Evolutionary conservation across 306 rosid species (phyloP).

Genomic region (Sicyos edulis): DNA sequence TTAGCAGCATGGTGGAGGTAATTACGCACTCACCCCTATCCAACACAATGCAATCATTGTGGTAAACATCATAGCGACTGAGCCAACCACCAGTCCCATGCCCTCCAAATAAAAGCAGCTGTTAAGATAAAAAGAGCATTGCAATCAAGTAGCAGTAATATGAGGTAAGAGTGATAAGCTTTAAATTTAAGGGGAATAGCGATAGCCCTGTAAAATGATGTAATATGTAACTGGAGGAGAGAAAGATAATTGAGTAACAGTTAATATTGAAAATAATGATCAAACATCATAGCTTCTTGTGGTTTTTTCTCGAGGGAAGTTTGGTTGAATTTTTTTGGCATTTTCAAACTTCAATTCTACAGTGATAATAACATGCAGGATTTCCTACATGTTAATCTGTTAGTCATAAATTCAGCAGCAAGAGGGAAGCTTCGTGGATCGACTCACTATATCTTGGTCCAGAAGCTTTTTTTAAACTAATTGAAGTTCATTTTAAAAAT

Average conservation of each 20-base stretch:
- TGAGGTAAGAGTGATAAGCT: neutral
- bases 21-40: constrained; percentile 71
- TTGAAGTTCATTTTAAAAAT: neutral
- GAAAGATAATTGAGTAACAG: constrained; percentile 1
- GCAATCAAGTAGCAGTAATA: neutral
- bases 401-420: neutral
- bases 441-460: neutral
- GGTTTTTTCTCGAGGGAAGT: neutral
- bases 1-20: constrained; percentile 20
- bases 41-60: constrained; percentile 72
- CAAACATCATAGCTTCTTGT: neutral
- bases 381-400: neutral
- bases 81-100: constrained; percentile 99
- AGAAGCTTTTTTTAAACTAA: neutral
- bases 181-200: neutral
- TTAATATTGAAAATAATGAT: neutral
- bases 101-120: constrained; percentile 94
- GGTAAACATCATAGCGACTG: constrained; percentile 93
- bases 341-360: neutral
- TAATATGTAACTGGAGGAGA: neutral
- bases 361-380: neutral
- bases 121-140: constrained; percentile 22
- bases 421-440: constrained; percentile 7
- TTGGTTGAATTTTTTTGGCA: neutral
- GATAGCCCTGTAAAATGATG: constrained; percentile 5